Conservation (phyloP, 2,329 filamentous ascomycete species). For the Emmonsia crescens region DNA sequence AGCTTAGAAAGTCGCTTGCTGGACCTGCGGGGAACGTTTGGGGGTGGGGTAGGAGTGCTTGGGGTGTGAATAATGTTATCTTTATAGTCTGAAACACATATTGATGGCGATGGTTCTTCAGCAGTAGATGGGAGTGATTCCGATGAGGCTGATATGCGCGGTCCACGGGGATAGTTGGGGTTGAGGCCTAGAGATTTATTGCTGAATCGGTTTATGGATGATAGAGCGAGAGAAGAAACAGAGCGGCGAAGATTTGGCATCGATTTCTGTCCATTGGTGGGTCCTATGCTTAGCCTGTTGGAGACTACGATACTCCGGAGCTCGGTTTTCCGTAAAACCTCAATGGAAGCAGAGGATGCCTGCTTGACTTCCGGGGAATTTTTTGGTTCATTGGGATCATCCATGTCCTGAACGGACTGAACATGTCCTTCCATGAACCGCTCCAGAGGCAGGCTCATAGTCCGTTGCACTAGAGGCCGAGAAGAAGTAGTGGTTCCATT, state of each 20-base stretch:
- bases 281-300: slow-evolving; percentile 2
- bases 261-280: background rate
- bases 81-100: slow-evolving; percentile 9
- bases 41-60: slow-evolving; percentile 2
- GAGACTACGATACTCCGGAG: slow-evolving; percentile 7
- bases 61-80: background rate
- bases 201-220: slow-evolving; percentile 3
- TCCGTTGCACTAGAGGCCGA: slow-evolving; percentile 16
- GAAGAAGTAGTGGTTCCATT: slow-evolving; percentile 16
- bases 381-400: slow-evolving; percentile 11
- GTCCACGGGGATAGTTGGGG: background rate
- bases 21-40: slow-evolving; percentile 15
- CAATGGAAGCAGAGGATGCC: slow-evolving; percentile 18
- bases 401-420: slow-evolving; percentile 19
- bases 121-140: slow-evolving; percentile 3
- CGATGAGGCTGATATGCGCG: background rate
- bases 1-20: slow-evolving; percentile 17
- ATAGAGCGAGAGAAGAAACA: slow-evolving; percentile 5
- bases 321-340: slow-evolving; percentile 16
- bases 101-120: slow-evolving; percentile 8
- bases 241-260: slow-evolving; percentile 8
- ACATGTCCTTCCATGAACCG: slow-evolving; percentile 24
- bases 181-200: background rate
- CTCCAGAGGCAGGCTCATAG: slow-evolving; percentile 4
- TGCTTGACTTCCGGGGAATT: slow-evolving; percentile 8